These are phyloP conservation scores for Lasiodiplodia theobromae DNA, from an alignment of 2,329 filamentous ascomycete species.

Conservation along the genomic window DNA sequence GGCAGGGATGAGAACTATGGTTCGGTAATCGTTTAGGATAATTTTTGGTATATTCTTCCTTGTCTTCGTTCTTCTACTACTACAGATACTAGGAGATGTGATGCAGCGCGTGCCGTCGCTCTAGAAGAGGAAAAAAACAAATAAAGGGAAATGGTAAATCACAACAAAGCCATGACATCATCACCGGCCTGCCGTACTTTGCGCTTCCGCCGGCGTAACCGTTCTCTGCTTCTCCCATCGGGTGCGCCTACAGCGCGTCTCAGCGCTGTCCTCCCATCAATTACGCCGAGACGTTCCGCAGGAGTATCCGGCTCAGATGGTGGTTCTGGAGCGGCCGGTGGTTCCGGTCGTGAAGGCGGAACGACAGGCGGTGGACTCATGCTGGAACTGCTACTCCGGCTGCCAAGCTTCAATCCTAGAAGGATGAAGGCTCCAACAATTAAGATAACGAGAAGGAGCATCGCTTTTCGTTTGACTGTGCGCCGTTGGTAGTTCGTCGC, in stretches of 20 bases:
- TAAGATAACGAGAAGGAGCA: conserved; percentile 83
- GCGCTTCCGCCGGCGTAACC: conserved; percentile 27
- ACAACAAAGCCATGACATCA: conserved; percentile 28
- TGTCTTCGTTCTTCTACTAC: conserved; percentile 1
- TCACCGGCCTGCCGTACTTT: conserved; percentile 7
- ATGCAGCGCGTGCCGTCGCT: conserved; percentile 8
- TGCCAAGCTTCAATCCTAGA: conserved; percentile 77
- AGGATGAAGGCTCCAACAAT: conserved; percentile 85
- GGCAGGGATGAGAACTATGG: neutral
- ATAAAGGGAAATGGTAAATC: conserved; percentile 1
- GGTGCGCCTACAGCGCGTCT: conserved; percentile 1
- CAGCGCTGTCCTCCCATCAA: conserved; percentile 1
- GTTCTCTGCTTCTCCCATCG: conserved; percentile 12
- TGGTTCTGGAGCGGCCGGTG: conserved; percentile 7
- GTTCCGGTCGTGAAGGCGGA: conserved; percentile 12
- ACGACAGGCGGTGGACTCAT: conserved; percentile 25
- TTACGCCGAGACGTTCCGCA: conserved; percentile 4
- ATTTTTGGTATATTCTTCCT: neutral
- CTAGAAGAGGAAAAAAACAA: neutral
- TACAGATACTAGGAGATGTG: neutral
- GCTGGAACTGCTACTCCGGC: conserved; percentile 15
- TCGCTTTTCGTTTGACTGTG: conserved; percentile 89
- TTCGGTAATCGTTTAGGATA: neutral
- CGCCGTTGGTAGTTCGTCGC: conserved; percentile 88
- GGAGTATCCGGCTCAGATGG: conserved; percentile 7